These are phyloP conservation scores for Stephania yunnanensis DNA, from an alignment of 164 flowering plant species.

Conservation along the genomic window DNA sequence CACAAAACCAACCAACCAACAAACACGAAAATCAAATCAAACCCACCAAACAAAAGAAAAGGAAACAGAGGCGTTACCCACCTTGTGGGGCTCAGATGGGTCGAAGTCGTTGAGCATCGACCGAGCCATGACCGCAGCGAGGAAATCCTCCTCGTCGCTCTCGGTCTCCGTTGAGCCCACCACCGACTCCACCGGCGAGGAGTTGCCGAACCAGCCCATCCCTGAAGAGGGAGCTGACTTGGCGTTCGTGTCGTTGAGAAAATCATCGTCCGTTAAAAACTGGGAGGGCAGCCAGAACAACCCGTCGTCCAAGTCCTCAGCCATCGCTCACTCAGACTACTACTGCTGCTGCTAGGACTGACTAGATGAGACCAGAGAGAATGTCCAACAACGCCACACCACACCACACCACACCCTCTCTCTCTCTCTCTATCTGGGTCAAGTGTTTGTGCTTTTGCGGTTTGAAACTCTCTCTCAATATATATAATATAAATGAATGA, in stretches of 20 bases:
- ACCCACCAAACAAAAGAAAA: no score
- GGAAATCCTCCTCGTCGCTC: conserved; percentile 48
- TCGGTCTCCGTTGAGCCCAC: conserved; percentile 48
- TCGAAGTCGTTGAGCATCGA: conserved; percentile 32
- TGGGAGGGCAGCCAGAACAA: conserved; percentile 67
- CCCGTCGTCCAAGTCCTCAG: conserved; percentile 40
- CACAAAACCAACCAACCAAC: neutral
- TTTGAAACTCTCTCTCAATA: neutral
- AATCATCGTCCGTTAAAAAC: conserved; percentile 49
- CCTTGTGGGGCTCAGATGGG: conserved; percentile 31
- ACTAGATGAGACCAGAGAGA: neutral
- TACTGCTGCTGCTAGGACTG: neutral
- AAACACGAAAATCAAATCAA: neutral
- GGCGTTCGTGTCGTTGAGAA: conserved; percentile 24
- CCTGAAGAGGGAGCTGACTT: no score
- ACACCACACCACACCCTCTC: neutral
- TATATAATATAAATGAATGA: conserved; percentile 9
- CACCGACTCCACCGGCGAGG: conserved; percentile 50
- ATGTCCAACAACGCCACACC: neutral
- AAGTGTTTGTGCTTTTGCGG: neutral
- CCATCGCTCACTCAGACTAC: conserved; percentile 28
- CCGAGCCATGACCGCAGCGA: conserved; percentile 39
- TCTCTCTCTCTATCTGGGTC: neutral
- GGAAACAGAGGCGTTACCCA: conserved; percentile 6
- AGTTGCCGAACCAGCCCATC: conserved; percentile 21